These are phyloP conservation scores for Emericellopsis terricola DNA, from an alignment of 495 filamentous ascomycete species.

Conservation along the genomic window DNA sequence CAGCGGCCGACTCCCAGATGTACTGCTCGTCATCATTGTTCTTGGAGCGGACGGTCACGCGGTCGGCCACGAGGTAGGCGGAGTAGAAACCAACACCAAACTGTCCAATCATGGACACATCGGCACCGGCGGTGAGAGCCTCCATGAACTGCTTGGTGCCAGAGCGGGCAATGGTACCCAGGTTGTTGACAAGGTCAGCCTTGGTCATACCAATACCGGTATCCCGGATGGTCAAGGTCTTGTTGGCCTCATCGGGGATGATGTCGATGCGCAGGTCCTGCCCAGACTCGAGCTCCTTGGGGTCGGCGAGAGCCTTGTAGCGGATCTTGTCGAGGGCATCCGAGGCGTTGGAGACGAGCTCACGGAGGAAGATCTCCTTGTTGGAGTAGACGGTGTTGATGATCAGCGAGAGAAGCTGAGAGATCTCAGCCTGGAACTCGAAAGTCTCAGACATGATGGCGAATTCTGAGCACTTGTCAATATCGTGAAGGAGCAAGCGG, in stretches of 20 bases:
- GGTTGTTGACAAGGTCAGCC: slow-evolving; percentile 98
- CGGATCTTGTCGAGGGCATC: slow-evolving; percentile 99
- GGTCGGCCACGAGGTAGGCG: slow-evolving; percentile 96
- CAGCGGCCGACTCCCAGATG: slow-evolving; percentile 95
- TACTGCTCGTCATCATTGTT: slow-evolving; percentile 99
- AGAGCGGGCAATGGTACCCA: slow-evolving; percentile 96
- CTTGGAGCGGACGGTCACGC: slow-evolving; percentile 89
- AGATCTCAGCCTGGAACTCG: slow-evolving; percentile 99
- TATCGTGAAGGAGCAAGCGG: background rate
- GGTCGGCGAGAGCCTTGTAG: slow-evolving; percentile 93
- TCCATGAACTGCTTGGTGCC: slow-evolving; percentile 99
- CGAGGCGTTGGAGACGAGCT: slow-evolving; percentile 92
- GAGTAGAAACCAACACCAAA: slow-evolving; percentile 99
- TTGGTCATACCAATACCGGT: slow-evolving; percentile 99
- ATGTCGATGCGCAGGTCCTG: slow-evolving; percentile 98
- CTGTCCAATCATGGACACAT: slow-evolving; percentile 99
- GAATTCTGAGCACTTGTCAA: slow-evolving; percentile 6
- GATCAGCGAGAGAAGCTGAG: slow-evolving; percentile 96
- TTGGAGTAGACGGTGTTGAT: slow-evolving; percentile 99
- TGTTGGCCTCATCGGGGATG: slow-evolving; percentile 87
- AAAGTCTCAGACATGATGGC: slow-evolving; percentile 81
- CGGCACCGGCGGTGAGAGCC: slow-evolving; percentile 90
- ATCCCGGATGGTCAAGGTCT: slow-evolving; percentile 93
- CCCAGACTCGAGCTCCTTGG: slow-evolving; percentile 85
- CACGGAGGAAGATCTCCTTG: slow-evolving; percentile 99